These are phyloP conservation scores for Ceratorhiza oryzae-sativae DNA, from an alignment of 1,284 basidiomycete species.

Conservation along the genomic window DNA sequence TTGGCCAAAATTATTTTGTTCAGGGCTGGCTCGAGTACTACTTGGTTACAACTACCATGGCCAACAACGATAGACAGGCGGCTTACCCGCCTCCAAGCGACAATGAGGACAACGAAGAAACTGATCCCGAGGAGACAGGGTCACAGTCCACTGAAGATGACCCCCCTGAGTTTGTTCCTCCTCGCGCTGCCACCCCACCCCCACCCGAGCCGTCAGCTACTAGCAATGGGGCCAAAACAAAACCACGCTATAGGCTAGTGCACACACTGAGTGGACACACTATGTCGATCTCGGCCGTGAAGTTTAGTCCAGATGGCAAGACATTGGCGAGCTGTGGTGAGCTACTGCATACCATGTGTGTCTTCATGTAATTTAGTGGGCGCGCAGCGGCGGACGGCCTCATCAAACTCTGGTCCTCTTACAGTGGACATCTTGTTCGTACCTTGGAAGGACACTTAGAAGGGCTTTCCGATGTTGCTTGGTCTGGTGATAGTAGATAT, in stretches of 20 bases:
- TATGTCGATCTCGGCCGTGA: slow-evolving; percentile 74
- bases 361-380: background rate
- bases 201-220: slow-evolving; percentile 35
- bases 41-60: slow-evolving; percentile 8
- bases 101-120: slow-evolving; percentile 38
- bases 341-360: slow-evolving; percentile 45
- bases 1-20: slow-evolving; percentile 35
- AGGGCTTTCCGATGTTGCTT: slow-evolving; percentile 88
- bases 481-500: slow-evolving; percentile 81
- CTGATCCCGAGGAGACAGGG: slow-evolving; percentile 69
- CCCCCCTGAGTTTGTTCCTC: slow-evolving; percentile 66
- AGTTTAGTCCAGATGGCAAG: slow-evolving; percentile 79
- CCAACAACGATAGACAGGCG: slow-evolving; percentile 37
- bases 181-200: slow-evolving; percentile 46
- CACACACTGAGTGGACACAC: slow-evolving; percentile 75
- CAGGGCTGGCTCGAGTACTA: slow-evolving; percentile 12
- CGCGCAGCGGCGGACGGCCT: slow-evolving; percentile 75
- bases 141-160: slow-evolving; percentile 85
- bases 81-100: slow-evolving; percentile 25
- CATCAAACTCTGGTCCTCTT: slow-evolving; percentile 78
- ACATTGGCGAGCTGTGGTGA: slow-evolving; percentile 77
- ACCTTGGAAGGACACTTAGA: slow-evolving; percentile 75
- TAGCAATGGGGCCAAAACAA: slow-evolving; percentile 48
- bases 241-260: slow-evolving; percentile 70
- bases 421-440: slow-evolving; percentile 71